These are phyloP conservation scores for Pestalotiopsis sp. DNA, from an alignment of 2,329 filamentous ascomycete species.

Conservation along the genomic window DNA sequence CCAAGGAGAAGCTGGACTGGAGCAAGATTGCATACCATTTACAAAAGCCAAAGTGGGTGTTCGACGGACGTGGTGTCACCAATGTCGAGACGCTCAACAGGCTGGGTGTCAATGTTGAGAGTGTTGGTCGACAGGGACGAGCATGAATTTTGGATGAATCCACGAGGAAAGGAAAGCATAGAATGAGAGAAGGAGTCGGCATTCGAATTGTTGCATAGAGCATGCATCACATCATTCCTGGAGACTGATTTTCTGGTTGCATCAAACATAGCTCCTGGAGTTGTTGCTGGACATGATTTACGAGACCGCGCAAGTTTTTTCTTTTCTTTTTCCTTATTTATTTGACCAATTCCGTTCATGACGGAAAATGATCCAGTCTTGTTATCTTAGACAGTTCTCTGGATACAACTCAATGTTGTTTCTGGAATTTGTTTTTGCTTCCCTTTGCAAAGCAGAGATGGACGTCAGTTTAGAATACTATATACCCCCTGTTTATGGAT, in stretches of 20 bases:
- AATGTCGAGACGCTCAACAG: slow-evolving; percentile 48
- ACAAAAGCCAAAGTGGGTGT: slow-evolving; percentile 56
- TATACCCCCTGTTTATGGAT: neutral
- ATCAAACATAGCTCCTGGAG: neutral
- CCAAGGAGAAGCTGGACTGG: slow-evolving; percentile 54
- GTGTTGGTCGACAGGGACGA: slow-evolving; percentile 46
- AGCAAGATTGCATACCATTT: slow-evolving; percentile 49
- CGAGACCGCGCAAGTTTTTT: neutral
- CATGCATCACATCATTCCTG: neutral
- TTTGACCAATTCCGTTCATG: neutral
- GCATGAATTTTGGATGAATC: neutral
- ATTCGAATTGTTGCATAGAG: neutral
- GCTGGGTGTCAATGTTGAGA: slow-evolving; percentile 55
- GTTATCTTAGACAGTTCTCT: neutral
- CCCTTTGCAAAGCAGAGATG: neutral
- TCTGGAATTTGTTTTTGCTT: neutral
- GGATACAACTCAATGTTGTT: neutral
- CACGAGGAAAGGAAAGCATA: neutral
- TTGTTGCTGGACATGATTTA: neutral
- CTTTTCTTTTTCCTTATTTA: neutral
- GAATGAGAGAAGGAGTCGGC: neutral
- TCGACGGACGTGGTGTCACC: slow-evolving; percentile 58
- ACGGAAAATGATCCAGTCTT: neutral
- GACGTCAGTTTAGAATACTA: neutral
- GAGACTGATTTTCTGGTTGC: neutral